Base-by-base conservation (phyloP, 2,329 filamentous ascomycete genomes). In the Penicillium sp. region DNA sequence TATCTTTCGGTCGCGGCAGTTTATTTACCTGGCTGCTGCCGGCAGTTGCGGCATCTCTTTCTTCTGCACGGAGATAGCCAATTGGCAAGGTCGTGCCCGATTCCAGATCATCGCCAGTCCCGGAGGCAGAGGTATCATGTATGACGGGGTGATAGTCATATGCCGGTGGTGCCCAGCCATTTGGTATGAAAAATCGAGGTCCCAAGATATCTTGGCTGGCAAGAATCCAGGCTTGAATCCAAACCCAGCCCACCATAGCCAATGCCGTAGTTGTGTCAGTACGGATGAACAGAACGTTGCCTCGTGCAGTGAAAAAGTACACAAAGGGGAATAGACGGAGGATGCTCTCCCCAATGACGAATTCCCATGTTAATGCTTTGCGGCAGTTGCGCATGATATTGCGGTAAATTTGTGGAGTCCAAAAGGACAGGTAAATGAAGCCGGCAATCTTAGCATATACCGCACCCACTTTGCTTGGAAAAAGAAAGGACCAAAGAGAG, bases 141-240 rank as follows among this genome's bases (percentile, higher is more conserved):
- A 99, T 79, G 2, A 96, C 81, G 0, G 91, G 93, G 70, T 99
- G 93, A 70, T 99, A 99, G 68, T 99, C 93, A 82, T 96, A 99
- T 9, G 73, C 77, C 11, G 81, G 79, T 3, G 83, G 83, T 5
- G 81, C 82, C 84, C 84, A 87, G 51, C 83, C 81, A 46, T 83
- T 81, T 2, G 86, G 87, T 0, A 97, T 76, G 55, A 91, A 91
- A 75, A 94, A 93, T n/a, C 94, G 81, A 1, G 93, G 91, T 0
- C 94, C 93, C 3, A 97, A 77, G 14, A 96, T 79, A 62, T 93
- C 89, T 76, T 99, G 94, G 43, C 84, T 87, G 1, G 79, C 84
- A n/a, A 99, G 79, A 7, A 89, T 68, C 69, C 89, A 83, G 23
- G 95, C 82, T 73, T 99, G 94, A 12, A 91, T 62, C 91, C 91